Base-by-base conservation (phyloP, 768 basidiomycete genomes). In the Tricholoma sp. region DNA sequence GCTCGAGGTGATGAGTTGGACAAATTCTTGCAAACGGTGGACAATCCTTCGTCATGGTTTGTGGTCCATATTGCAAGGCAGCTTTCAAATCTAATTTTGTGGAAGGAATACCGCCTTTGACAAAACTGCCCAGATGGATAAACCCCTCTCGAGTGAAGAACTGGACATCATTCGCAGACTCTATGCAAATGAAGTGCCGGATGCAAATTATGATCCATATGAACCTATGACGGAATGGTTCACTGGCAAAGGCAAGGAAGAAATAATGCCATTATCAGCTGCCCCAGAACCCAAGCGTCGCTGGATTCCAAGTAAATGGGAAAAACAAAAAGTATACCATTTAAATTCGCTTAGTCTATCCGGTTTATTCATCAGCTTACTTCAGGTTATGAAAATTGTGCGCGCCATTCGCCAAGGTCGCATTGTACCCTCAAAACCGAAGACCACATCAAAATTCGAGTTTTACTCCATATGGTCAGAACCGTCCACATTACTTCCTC, bases 261-360 rank as follows among this genome's bases (percentile, higher is more conserved):
- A 95, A 73, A 74, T 88, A 18, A 98, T 94, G 94, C 97, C 97
- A 20, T 71, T 99, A 12, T 91, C 88, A 10, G 84, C 85, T 31
- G 89, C 90, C 28, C 92, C 94, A 2, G 94, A 98, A 68, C 97
- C 97, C 17, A 99, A 99, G 73, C 83, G 93, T 53, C 83, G 97
- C 48, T 99, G 95, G 86, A 81, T 98, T 11, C 93, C 95, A 12
- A 96, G 93, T 74, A 98, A 95, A 76, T 99, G 97, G 97, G 97
- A 98, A 74, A 98, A 97, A 73, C 87, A 97, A 80, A 99, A 99
- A 84, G 95, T 93, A 65, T 53, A 68, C 56, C 39, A 4, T 41
- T 18, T 32, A n/a, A 13, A 33, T 49, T 24, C 32, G 39, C 28
- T 20, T 59, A 37, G 33, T 48, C 32, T 29, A 10, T 34, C 51